Conservation (phyloP, 208 protist species). For the Herpetomonas muscarum region DNA sequence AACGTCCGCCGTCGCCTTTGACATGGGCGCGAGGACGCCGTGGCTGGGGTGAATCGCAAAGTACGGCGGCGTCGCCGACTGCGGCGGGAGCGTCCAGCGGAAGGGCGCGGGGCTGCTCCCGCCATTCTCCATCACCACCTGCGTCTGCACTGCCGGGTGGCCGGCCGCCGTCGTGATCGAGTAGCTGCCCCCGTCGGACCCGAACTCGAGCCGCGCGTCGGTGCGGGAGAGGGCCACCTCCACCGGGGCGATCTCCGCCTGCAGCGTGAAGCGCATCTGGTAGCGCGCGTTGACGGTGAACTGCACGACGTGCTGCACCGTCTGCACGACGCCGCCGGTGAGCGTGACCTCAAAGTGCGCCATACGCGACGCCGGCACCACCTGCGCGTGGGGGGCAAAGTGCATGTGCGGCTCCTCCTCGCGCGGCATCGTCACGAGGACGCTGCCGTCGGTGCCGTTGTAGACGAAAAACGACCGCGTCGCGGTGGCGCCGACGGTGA, state of each 20-base stretch:
- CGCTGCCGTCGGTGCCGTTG: constrained; percentile 77
- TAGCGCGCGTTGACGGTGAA: constrained; percentile 88
- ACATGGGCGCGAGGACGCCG: constrained; percentile 65
- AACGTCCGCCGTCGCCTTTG: constrained; percentile 49
- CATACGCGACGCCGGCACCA: constrained; percentile 85
- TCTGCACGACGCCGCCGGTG: constrained; percentile 48
- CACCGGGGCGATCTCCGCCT: constrained; percentile 89
- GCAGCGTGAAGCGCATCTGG: constrained; percentile 81
- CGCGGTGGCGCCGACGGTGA: constrained; percentile 79
- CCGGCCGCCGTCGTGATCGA: neutral
- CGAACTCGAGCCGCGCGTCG: constrained; percentile 80
- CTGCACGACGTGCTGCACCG: constrained; percentile 81
- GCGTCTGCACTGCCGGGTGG: constrained; percentile 59
- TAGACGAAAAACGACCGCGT: constrained; percentile 86
- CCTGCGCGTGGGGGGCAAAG: constrained; percentile 74
- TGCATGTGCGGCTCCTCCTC: constrained; percentile 64
- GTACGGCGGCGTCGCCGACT: constrained; percentile 14
- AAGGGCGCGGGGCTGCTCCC: constrained; percentile 81
- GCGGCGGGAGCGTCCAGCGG: constrained; percentile 50
- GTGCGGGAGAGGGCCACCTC: constrained; percentile 83
- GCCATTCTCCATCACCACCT: constrained; percentile 71
- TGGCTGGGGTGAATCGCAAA: constrained; percentile 64
- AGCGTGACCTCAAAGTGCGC: constrained; percentile 92
- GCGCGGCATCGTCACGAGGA: constrained; percentile 72
- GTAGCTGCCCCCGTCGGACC: constrained; percentile 42